Conservation (phyloP, 2,329 filamentous ascomycete genomes). For the Epichloe scottii region DNA sequence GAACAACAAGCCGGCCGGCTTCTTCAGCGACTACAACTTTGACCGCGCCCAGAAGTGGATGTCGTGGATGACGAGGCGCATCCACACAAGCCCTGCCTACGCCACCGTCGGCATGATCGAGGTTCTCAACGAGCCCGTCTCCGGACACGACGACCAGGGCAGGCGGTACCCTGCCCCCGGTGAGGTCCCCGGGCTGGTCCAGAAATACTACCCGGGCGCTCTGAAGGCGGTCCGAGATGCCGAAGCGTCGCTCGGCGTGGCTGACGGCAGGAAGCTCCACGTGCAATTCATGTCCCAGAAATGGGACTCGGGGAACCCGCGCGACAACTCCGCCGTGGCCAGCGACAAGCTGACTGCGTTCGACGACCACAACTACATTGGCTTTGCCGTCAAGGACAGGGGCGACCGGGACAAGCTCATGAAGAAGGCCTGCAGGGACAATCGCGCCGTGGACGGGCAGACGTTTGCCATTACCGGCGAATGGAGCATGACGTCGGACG, state of each 20-base stretch:
- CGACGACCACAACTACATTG: conserved; percentile 43
- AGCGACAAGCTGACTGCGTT: conserved; percentile 35
- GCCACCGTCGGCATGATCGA: conserved; percentile 46
- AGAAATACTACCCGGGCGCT: conserved; percentile 13
- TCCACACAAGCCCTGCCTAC: conserved; percentile 36
- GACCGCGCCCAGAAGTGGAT: conserved; percentile 41
- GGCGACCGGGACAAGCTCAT: conserved; percentile 12
- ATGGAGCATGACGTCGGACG: conserved; percentile 38
- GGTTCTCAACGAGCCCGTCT: conserved; percentile 37
- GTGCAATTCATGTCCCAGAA: conserved; percentile 35
- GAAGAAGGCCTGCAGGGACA: conserved; percentile 29
- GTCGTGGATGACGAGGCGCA: conserved; percentile 39
- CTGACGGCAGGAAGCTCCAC: conserved; percentile 21
- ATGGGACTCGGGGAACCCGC: conserved; percentile 36
- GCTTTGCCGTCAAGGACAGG: conserved; percentile 6
- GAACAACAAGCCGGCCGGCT: conserved; percentile 26
- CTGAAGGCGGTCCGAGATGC: conserved; percentile 13
- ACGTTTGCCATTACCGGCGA: conserved; percentile 39
- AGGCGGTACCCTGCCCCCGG: conserved; percentile 14
- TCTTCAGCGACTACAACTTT: conserved; percentile 44
- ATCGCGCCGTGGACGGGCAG: conserved; percentile 25
- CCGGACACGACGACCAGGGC: conserved; percentile 6
- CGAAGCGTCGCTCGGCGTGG: conserved; percentile 9
- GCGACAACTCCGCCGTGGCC: conserved; percentile 6
- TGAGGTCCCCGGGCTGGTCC: conserved; percentile 10